Percentiles rank a stretch among this genome's conserved stretches.
Conservation (phyloP, 2,329 filamentous ascomycete genomes). For the Colletotrichum aenigma region DNA sequence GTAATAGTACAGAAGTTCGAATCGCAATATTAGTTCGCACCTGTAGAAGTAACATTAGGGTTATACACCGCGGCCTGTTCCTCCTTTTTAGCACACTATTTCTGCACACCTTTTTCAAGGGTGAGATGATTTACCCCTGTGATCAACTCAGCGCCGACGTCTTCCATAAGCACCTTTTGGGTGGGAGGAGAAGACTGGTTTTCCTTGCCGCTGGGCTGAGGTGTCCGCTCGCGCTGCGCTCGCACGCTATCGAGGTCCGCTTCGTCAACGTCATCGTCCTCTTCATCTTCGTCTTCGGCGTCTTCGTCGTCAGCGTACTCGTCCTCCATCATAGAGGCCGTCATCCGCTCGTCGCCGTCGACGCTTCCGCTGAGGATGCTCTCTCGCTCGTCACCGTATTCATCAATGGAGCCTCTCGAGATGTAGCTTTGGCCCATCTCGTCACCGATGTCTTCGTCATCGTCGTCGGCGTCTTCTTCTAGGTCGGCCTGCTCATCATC, state of each 20-base stretch:
- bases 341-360: constrained; percentile 46
- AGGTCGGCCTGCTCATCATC: constrained; percentile 50
- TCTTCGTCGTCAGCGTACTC: constrained; percentile 36
- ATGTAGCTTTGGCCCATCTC: constrained; percentile 62
- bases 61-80: constrained; percentile 19
- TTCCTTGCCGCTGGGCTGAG: constrained; percentile 14
- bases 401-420: constrained; percentile 53
- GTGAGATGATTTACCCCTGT: constrained; percentile 62
- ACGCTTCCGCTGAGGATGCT: constrained; percentile 48
- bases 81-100: constrained; percentile 23
- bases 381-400: constrained; percentile 46
- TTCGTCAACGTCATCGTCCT: constrained; percentile 37
- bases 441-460: constrained; percentile 47
- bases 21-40: constrained; percentile 8
- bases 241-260: constrained; percentile 36
- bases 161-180: constrained; percentile 38
- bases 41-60: constrained; percentile 13
- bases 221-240: constrained; percentile 11
- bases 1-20: constrained; percentile 1
- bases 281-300: constrained; percentile 39
- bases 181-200: constrained; percentile 19
- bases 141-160: constrained; percentile 61
- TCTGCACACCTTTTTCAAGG: constrained; percentile 43
- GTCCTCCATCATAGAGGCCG: constrained; percentile 43
- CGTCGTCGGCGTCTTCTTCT: constrained; percentile 58